Evolutionary conservation across 2,329 filamentous ascomycete genomes (phyloP).

Genomic region (Fusarium sp.): DNA sequence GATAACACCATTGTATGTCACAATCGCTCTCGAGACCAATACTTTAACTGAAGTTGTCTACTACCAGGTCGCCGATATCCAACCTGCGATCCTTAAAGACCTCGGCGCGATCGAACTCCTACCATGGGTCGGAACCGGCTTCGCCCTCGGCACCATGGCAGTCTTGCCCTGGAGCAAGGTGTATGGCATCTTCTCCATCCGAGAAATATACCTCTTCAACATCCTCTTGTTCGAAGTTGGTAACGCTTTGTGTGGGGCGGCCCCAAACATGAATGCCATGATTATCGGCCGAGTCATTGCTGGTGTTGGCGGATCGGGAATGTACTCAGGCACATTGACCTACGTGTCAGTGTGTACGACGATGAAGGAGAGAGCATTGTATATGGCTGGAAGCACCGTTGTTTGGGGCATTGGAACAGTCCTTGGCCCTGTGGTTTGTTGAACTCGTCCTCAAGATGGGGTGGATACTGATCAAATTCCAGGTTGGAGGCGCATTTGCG

Average conservation of each 20-base stretch:
- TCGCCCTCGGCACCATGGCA: slow-evolving; percentile 9
- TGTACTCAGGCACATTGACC: slow-evolving; percentile 31
- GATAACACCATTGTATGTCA: slow-evolving; percentile 29
- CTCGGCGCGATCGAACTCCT: slow-evolving; percentile 24
- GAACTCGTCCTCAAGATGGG: neutral
- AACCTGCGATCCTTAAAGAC: slow-evolving; percentile 23
- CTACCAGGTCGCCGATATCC: slow-evolving; percentile 20
- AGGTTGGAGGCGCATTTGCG: slow-evolving; percentile 57
- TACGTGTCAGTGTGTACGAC: slow-evolving; percentile 17
- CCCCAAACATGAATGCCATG: slow-evolving; percentile 55
- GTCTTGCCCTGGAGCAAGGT: slow-evolving; percentile 8
- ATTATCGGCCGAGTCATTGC: slow-evolving; percentile 58
- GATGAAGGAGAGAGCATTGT: slow-evolving; percentile 23
- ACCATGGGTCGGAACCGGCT: slow-evolving; percentile 28
- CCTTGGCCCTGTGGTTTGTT: slow-evolving; percentile 52
- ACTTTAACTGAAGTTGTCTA: too few relatives aligned
- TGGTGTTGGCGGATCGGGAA: slow-evolving; percentile 54
- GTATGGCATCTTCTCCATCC: slow-evolving; percentile 40
- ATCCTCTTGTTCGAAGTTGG: slow-evolving; percentile 44
- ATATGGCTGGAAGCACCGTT: slow-evolving; percentile 34
- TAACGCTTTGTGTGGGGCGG: slow-evolving; percentile 52
- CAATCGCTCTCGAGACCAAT: too few relatives aligned
- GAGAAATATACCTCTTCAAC: slow-evolving; percentile 29
- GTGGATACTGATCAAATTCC: neutral
- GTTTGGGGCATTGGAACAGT: slow-evolving; percentile 56